Base-by-base conservation (phyloP, 805 yeast genomes). In the Lipomyces spencermartinsiae region DNA sequence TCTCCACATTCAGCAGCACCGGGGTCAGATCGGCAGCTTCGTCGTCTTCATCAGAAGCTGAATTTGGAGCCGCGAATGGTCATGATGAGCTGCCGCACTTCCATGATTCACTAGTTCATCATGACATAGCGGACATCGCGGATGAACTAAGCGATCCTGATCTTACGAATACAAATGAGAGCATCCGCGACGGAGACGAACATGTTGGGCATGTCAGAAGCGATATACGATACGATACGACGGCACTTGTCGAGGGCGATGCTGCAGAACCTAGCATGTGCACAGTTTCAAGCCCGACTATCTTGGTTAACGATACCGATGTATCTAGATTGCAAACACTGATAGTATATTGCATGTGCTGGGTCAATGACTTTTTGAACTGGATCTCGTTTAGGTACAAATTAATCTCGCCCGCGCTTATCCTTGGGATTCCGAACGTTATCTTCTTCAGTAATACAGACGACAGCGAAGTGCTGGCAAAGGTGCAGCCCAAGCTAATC, bases 381-480 rank as follows among this genome's bases (percentile, higher is more conserved):
- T 34, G 31, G 46, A 22, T 19, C 33, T 57, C 43, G 3, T 34
- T 10, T 14, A 34, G 31, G 37, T 25, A 39, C 31, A 22, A 31
- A 5, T 16, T 16, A 25, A 10, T 29, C 7, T 29, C 46, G 55
- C 22, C 35, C 8, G 4, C 37, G 35, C 56, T 46, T n/a, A 9
- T 43, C n/a, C n/a, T 59, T 43, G 59, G 59, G 25, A 34, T 53
- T 16, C 61, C 61, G 39, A 34, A 59, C 22, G 61, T 59, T 51
- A 14, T 59, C 25, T 59, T 14, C 39, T n/a, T 59, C 16, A 33
- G 46, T 34, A 39, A 39, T 19, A n/a, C 37, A 8, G 33, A 22
- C 14, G 53, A 59, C 55, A 39, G 29, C 10, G 37, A 22, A 7
- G 31, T 29, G 9, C 16, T 34, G 22, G 54, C 12, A 3, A 34